phyloP scores from a whole-genome alignment of 2,329 filamentous ascomycete genomes.

The Microsporum ferrugineum region DNA sequence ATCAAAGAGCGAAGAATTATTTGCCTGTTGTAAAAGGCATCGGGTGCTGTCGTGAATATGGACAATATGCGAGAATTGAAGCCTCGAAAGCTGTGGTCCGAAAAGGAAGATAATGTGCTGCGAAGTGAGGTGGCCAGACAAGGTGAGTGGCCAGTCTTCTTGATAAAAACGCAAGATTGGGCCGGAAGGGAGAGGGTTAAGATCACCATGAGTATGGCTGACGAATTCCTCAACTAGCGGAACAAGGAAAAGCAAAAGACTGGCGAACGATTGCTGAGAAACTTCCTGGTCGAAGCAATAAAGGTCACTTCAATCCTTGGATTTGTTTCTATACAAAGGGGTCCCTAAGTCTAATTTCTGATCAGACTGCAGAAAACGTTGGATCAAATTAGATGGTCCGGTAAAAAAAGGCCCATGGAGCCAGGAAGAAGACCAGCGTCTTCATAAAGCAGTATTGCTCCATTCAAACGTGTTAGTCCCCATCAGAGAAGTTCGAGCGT shows the following conservation, averaged over 20 bases:
- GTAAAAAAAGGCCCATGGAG: conserved; percentile 5
- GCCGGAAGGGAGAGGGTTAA: too few relatives aligned
- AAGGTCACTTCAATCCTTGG: not conserved
- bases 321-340: not conserved
- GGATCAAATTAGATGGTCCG: conserved; percentile 3
- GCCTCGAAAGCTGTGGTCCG: conserved; percentile 4
- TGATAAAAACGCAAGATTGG: not conserved
- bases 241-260: not conserved
- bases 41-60: not conserved
- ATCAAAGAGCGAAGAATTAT: not conserved
- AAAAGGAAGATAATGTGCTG: not conserved
- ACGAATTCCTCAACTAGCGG: not conserved
- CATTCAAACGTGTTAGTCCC: conserved; percentile 6
- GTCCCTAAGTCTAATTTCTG: not conserved
- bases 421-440: conserved; percentile 3
- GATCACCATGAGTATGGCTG: not conserved
- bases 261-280: conserved; percentile 5
- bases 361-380: conserved; percentile 3
- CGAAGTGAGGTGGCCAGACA: not conserved
- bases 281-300: conserved; percentile 1
- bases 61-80: not conserved
- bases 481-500: not conserved
- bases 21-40: not conserved
- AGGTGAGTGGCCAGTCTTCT: not conserved
- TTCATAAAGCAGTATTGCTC: conserved; percentile 3